Conservation (phyloP, 1,284 basidiomycete genomes). For the Trichosporon ovoides region DNA sequence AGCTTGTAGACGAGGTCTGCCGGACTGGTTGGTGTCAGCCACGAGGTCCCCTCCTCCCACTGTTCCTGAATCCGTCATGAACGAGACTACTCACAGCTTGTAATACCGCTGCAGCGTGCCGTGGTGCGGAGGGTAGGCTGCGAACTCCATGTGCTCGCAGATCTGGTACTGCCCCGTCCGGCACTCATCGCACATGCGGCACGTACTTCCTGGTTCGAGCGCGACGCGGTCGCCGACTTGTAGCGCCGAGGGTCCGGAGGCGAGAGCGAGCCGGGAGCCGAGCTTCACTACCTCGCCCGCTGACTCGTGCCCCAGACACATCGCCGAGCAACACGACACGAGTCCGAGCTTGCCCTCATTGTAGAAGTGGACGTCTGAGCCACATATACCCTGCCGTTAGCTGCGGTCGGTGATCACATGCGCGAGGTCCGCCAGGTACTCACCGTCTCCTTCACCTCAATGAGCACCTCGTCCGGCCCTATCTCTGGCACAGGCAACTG, state of each 20-base stretch:
- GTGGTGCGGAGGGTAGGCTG: conserved; percentile 44
- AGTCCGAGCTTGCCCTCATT: conserved; percentile 41
- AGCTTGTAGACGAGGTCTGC: conserved; percentile 44
- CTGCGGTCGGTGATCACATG: neutral
- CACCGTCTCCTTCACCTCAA: conserved; percentile 86
- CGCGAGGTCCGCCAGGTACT: conserved; percentile 29
- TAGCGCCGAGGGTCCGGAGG: conserved; percentile 19
- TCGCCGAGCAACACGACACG: conserved; percentile 34
- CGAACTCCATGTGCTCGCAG: conserved; percentile 46
- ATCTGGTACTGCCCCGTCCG: conserved; percentile 68
- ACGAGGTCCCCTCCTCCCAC: neutral
- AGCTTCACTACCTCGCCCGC: conserved; percentile 42
- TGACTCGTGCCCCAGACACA: conserved; percentile 49
- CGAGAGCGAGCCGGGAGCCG: conserved; percentile 21
- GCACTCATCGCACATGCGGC: conserved; percentile 46
- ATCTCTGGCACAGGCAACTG: conserved; percentile 72
- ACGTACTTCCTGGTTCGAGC: conserved; percentile 59
- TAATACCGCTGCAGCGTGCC: conserved; percentile 46
- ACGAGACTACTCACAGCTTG: conserved; percentile 33
- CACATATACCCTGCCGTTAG: neutral
- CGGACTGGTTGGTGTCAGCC: conserved; percentile 27
- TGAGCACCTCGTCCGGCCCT: conserved; percentile 70
- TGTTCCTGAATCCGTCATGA: too few relatives aligned
- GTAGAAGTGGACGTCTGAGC: conserved; percentile 58
- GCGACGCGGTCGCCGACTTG: conserved; percentile 49